Evolutionary conservation across 805 yeast genomes (phyloP), one percentile per base, ranked within the genome.

Genomic region (Huiozyma sinensis): DNA sequence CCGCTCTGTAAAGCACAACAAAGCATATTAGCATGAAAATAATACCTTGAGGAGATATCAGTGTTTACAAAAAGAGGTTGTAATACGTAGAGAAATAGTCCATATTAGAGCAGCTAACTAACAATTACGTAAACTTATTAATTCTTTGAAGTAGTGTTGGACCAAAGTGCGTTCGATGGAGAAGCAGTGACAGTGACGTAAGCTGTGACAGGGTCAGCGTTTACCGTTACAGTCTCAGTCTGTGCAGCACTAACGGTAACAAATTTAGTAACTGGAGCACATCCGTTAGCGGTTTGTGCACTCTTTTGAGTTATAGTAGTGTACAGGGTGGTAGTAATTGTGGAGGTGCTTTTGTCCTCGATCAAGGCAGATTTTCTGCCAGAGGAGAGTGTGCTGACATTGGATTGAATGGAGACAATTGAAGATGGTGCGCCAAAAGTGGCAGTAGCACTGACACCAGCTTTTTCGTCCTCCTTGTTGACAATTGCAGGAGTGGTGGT

Each of bases 121-220:
- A 4, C 24, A 17, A 17, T 17, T 17, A 17, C 24, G 24, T 17
- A 17, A 17, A 17, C 24, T 17, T 17, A 8, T 42, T 28, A 42
- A 28, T 38, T 42, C 11, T 36, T 11, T 5, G 10, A 24, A 13
- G 46, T 39, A 31, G 40, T 9, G 34, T 43, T 43, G 2, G 35
- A 36, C 44, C 44, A 42, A 29, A 39, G 32, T 32, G 42, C 42
- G 24, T 31, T 4, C 12, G 28, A 31, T n/a, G 40, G 28, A 10
- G 40, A 30, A 29, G 54, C 46, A 12, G 56, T 50, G n/a, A 52
- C 53, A 31, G 59, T 56, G 17, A 56, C 56, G 29, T 36, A 51
- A 24, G 37, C 38, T 4, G 56, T 50, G 6, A 45, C 44, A 8
- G 60, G 47, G 13, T 42, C 48, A 24, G 53, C 47, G 6, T 58